A percentile compares a stretch with the other conserved stretches of the same genome.
Evolutionary conservation across 1,284 basidiomycete genomes (phyloP).

Genomic region (Apiotrichum akiyoshidainum): DNA sequence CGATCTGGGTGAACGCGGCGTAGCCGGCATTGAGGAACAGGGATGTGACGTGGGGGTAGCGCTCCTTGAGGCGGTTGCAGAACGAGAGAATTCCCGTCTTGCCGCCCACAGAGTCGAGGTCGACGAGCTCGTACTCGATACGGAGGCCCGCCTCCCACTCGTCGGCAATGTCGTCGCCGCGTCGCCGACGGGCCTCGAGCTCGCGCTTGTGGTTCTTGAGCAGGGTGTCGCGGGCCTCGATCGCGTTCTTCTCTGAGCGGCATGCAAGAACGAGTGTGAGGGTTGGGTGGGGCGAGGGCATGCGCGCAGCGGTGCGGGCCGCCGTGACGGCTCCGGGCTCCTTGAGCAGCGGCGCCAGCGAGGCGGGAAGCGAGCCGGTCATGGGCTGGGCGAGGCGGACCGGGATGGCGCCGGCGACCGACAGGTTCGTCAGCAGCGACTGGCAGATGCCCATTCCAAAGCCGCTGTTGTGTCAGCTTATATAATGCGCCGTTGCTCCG

Average conservation of each 20-base stretch:
- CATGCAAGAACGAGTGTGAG: constrained; percentile 81
- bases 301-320: background rate
- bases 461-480: constrained; percentile 58
- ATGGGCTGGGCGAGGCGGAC: constrained; percentile 32
- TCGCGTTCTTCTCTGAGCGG: constrained; percentile 64
- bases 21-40: constrained; percentile 79
- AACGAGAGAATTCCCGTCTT: constrained; percentile 65
- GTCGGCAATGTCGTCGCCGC: constrained; percentile 47
- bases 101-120: constrained; percentile 58
- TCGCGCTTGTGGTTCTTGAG: constrained; percentile 57
- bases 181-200: constrained; percentile 48
- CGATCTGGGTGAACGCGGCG: constrained; percentile 57
- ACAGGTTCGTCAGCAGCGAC: constrained; percentile 69
- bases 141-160: constrained; percentile 62
- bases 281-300: constrained; percentile 50
- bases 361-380: constrained; percentile 27
- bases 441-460: constrained; percentile 81
- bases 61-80: constrained; percentile 57
- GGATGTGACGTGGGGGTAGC: constrained; percentile 65
- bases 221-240: constrained; percentile 60
- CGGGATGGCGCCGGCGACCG: constrained; percentile 37
- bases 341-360: constrained; percentile 27
- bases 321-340: background rate
- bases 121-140: constrained; percentile 63
- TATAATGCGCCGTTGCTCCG: background rate